Evolutionary conservation across 2,329 filamentous ascomycete species (phyloP), one percentile per base, ranked within the genome.

Genomic region (Venturia asperata): DNA sequence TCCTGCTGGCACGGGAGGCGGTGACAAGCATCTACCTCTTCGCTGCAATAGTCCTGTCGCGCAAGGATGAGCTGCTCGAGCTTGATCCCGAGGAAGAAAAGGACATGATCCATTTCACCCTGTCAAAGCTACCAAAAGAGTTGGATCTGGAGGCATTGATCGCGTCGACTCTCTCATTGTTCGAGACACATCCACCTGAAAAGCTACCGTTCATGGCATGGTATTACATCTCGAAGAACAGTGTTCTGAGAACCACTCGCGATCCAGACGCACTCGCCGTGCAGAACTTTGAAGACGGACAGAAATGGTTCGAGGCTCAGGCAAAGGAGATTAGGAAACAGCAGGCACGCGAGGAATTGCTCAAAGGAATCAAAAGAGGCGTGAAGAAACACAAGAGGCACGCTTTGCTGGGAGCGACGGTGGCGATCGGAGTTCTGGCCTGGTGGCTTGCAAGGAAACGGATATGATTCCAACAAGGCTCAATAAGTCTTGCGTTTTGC

Each of bases 21-120:
- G 88, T 90, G 47, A 91, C 96, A 71, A 87, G 87, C 21, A 83
- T 97, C 63, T 99, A 99, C 75, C 82, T 97, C 64, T 97, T 96
- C 76, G 91, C 92, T 0, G 89, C 74, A 73, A 92, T 96, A 68
- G 87, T 96, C 52, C 81, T 96, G 42, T 85, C 87, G 58, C 88
- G 93, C 45, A 87, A 89, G 66, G 83, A 86, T 42, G 92, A 97
- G 76, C 83, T 99, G n/a, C 84, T 97, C 68, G 88, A 90, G 62
- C 89, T 91, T n/a, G 85, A 88, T 1, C 76, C 81, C 24, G 89
- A 95, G 69, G 92, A 96, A 74, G 88, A 91, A 7, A 93, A 97
- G 21, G 92, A 96, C 74, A 95, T 99, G 85, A 83, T 99, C 30
- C 92, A 96, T 74, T 90, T 88, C 67, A 87, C 90, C 43, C 84